These are phyloP conservation scores for Phytomonas serpens DNA, from an alignment of 208 protist genomes.

Conservation along the genomic window DNA sequence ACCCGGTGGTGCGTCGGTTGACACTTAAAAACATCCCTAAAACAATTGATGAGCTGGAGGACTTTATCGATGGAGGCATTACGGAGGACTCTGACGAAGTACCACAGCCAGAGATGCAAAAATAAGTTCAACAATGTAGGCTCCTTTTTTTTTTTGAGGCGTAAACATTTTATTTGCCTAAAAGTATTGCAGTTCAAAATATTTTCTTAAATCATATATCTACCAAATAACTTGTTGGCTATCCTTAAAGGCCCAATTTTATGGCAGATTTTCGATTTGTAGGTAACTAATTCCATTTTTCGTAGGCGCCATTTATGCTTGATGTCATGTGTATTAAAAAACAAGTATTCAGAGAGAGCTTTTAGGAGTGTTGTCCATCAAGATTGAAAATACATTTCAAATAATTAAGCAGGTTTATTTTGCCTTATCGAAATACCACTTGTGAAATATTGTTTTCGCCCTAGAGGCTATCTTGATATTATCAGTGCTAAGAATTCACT, in stretches of 20 bases:
- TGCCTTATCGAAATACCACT: background rate
- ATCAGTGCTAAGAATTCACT: background rate
- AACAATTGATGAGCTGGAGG: constrained; percentile 73
- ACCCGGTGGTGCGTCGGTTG: constrained; percentile 58
- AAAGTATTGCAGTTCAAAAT: background rate
- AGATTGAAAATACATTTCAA: background rate
- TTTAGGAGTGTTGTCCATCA: background rate
- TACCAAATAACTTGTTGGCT: background rate
- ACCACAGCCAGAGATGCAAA: background rate
- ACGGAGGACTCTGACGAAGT: background rate
- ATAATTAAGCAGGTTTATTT: background rate
- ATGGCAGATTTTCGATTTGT: background rate
- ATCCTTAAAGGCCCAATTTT: background rate
- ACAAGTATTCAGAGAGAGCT: background rate
- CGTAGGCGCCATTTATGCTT: background rate
- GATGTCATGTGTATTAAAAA: background rate
- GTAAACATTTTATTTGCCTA: background rate
- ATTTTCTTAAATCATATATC: background rate
- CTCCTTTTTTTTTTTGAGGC: background rate
- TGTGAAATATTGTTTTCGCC: background rate
- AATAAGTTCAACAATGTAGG: background rate
- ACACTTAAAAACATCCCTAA: constrained; percentile 42
- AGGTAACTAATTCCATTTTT: background rate
- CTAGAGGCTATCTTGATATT: background rate
- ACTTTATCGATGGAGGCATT: constrained; percentile 39